These are phyloP conservation scores for Fusarium sp. DNA, from an alignment of 2,329 filamentous ascomycete genomes.

Conservation along the genomic window DNA sequence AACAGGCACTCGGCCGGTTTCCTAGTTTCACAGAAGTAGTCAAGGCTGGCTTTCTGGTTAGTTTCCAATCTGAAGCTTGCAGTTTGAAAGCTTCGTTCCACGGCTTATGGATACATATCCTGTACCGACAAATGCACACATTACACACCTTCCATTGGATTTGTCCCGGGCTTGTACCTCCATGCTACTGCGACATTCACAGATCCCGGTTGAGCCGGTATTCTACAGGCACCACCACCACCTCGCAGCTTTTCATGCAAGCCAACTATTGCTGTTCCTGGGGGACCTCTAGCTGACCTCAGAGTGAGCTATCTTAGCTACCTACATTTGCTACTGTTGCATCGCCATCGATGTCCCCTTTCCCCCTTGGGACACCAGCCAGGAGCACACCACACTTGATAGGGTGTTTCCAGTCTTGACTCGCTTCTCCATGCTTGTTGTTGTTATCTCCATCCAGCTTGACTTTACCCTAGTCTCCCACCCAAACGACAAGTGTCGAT, in stretches of 20 bases:
- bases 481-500: conserved; percentile 29
- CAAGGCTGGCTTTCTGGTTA: conserved; percentile 2
- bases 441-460: conserved; percentile 9
- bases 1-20: not conserved
- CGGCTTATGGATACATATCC: not conserved
- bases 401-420: conserved; percentile 16
- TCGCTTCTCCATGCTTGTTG: conserved; percentile 19
- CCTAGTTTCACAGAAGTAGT: conserved; percentile 12
- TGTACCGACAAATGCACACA: not conserved
- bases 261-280: conserved; percentile 28
- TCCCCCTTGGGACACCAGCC: conserved; percentile 37
- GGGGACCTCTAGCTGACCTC: conserved; percentile 4
- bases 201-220: conserved; percentile 17
- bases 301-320: conserved; percentile 3
- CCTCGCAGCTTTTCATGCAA: conserved; percentile 29
- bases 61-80: not conserved
- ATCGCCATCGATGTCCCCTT: conserved; percentile 18
- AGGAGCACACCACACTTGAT: conserved; percentile 18
- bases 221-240: conserved; percentile 14
- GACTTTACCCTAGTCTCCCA: conserved; percentile 15
- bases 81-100: conserved; percentile 7
- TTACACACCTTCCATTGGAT: not conserved
- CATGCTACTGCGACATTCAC: not conserved
- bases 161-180: conserved; percentile 14
- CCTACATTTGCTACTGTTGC: conserved; percentile 18